Base-by-base conservation (phyloP, 352 stramenopile species). In the Plasmopara halstedii region DNA sequence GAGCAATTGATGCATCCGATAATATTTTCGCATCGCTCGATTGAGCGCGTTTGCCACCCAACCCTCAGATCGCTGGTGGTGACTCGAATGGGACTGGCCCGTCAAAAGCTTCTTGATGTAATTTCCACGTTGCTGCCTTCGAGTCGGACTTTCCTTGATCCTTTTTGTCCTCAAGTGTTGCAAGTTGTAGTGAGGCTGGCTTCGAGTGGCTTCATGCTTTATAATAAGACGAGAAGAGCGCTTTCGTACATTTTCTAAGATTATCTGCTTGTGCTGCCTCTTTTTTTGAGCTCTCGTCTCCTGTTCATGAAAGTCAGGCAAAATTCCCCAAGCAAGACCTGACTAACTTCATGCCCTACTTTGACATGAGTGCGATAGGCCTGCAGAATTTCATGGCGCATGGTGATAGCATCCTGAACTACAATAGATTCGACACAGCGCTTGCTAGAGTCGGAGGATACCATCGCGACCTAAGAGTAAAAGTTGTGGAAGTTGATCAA, bases 21-120 rank as follows among this genome's bases (percentile, higher is more conserved):
- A 70, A 35, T 85, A 81, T 33, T 58, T 63, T 0, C 64, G 58
- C 65, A 85, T 85, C 2, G 73, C 73, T 7, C 62, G 58, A 27
- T 67, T 72, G 37, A 88, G 80, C 46, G 62, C 69, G 2, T 42
- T 56, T 1, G 75, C 73, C 0, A 71, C 73, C 75, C 75, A 88
- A 15, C 64, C 73, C 8, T 88, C 70, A 0, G 70, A 64, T 11
- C 70, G 58, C 11, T 73, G 52, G 2, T 58, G 45, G 9, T 59
- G 44, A 7, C 46, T 48, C 2, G 57, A 44, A 18, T 49, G 44
- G 19, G 75, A 75, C 9, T 70, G 66, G 2, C 59, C 52, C 10
- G 56, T 58, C 17, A 85, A 46, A 22, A 75, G 70, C 31, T 70
- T 70, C 10, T 51, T 67, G 17, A 77, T 39, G 42, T 73, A 70